A percentile compares a stretch with the other conserved stretches of the same genome.
Conservation (phyloP, 441 rosid species). For the Rhodomyrtus psidioides region DNA sequence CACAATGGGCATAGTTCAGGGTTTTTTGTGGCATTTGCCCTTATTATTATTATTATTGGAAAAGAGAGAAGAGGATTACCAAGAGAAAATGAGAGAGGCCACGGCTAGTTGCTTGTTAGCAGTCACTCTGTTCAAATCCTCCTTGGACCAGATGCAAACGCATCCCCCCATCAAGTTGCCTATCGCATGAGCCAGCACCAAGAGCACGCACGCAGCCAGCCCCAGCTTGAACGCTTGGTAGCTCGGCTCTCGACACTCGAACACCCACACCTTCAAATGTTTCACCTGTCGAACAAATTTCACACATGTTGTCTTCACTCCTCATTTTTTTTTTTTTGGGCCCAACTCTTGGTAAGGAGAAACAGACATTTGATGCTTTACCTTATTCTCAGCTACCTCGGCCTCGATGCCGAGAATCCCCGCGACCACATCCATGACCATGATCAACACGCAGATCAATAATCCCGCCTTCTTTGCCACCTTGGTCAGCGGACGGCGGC, state of each 20-base stretch:
- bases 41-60: too few relatives aligned
- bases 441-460: conserved; percentile 51
- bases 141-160: conserved; percentile 50
- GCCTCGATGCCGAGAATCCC: conserved; percentile 90
- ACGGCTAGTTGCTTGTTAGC: conserved; percentile 74
- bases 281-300: conserved; percentile 35
- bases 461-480: conserved; percentile 44
- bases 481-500: not conserved
- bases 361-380: not conserved
- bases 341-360: too few relatives aligned
- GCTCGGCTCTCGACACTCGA: conserved; percentile 83
- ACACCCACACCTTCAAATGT: conserved; percentile 59
- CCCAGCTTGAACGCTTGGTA: conserved; percentile 62
- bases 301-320: not conserved
- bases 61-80: conserved; percentile 29
- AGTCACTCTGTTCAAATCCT: conserved; percentile 31
- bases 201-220: conserved; percentile 56
- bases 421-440: conserved; percentile 69
- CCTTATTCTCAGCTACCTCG: conserved; percentile 71
- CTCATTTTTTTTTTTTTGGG: too few relatives aligned
- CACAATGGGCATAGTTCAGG: too few relatives aligned
- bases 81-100: conserved; percentile 70
- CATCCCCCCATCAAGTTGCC: conserved; percentile 80
- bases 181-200: conserved; percentile 51
- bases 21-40: too few relatives aligned